Conservation (phyloP, 345 rosid genomes). For the Citrus medica region DNA sequence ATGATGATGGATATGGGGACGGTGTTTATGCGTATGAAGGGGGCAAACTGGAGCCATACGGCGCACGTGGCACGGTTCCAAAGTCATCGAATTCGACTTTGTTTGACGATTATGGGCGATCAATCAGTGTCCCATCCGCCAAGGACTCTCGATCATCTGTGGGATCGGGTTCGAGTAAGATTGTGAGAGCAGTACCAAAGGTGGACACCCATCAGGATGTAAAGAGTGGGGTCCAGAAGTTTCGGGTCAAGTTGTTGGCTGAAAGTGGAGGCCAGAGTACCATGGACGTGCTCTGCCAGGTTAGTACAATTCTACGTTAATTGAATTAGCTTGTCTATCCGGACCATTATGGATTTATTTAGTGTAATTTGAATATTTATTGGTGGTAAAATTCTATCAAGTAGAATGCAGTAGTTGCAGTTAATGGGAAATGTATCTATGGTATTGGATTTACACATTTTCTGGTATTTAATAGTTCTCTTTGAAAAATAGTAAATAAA, state of each 20-base stretch:
- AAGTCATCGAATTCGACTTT: conserved; percentile 65
- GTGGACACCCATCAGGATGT: conserved; percentile 78
- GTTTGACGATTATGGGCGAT: conserved; percentile 93
- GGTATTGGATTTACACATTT: background rate
- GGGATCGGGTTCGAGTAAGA: conserved; percentile 47
- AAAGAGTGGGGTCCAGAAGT: conserved; percentile 88
- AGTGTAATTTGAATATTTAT: too few species aligned
- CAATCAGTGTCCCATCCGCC: conserved; percentile 56
- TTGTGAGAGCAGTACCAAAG: conserved; percentile 90
- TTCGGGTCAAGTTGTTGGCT: conserved; percentile 83
- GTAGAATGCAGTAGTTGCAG: background rate
- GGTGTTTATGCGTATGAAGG: conserved; percentile 88
- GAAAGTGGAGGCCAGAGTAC: conserved; percentile 83
- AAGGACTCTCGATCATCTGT: conserved; percentile 41
- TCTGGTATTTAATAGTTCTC: background rate
- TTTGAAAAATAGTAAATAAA: background rate
- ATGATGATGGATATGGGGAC: conserved; percentile 63
- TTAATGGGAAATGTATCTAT: background rate
- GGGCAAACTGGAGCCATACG: conserved; percentile 84
- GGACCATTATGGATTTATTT: too few species aligned
- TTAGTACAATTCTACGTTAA: conserved; percentile 5
- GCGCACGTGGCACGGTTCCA: conserved; percentile 88
- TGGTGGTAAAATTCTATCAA: background rate
- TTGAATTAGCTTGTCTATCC: background rate
- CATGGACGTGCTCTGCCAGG: conserved; percentile 97